Conservation (phyloP, 2,329 filamentous ascomycete genomes). For the Graphilbum fragrans region DNA sequence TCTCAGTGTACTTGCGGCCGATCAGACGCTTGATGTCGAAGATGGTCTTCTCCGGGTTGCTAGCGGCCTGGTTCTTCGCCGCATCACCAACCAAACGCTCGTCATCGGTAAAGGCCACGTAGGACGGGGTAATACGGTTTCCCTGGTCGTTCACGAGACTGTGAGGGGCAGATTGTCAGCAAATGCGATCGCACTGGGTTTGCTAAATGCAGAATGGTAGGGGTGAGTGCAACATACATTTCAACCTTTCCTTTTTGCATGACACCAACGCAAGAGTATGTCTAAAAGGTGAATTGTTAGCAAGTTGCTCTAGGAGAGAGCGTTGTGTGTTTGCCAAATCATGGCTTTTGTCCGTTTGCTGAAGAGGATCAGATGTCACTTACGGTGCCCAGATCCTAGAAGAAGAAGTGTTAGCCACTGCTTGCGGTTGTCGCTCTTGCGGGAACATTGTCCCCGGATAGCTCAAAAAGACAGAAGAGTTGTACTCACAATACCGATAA, state of each 20-base stretch:
- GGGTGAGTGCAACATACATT: slow-evolving; percentile 32
- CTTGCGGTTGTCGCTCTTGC: too few relatives aligned
- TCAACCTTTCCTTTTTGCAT: slow-evolving; percentile 94
- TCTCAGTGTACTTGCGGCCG: slow-evolving; percentile 71
- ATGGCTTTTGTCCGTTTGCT: background rate
- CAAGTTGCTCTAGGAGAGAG: too few relatives aligned
- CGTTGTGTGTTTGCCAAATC: too few relatives aligned
- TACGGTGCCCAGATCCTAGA: slow-evolving; percentile 58
- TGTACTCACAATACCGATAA: slow-evolving; percentile 69
- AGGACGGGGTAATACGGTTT: slow-evolving; percentile 91
- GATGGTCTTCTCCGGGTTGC: slow-evolving; percentile 66
- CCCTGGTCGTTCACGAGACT: slow-evolving; percentile 81
- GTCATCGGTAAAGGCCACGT: slow-evolving; percentile 93
- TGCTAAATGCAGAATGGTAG: background rate
- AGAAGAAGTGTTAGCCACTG: slow-evolving; percentile 20
- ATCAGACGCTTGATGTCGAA: slow-evolving; percentile 82
- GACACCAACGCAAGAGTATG: slow-evolving; percentile 82
- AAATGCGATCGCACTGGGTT: background rate
- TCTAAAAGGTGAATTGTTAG: slow-evolving; percentile 22
- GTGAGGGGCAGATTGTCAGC: background rate
- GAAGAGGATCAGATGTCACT: background rate
- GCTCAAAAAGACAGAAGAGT: slow-evolving; percentile 3
- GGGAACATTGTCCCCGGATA: too few relatives aligned
- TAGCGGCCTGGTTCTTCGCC: slow-evolving; percentile 86
- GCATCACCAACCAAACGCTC: slow-evolving; percentile 92